A percentile compares a stretch with the other conserved stretches of the same genome.
These are phyloP conservation scores for Mycena alexandri DNA, from an alignment of 768 basidiomycete genomes.

Conservation along the genomic window DNA sequence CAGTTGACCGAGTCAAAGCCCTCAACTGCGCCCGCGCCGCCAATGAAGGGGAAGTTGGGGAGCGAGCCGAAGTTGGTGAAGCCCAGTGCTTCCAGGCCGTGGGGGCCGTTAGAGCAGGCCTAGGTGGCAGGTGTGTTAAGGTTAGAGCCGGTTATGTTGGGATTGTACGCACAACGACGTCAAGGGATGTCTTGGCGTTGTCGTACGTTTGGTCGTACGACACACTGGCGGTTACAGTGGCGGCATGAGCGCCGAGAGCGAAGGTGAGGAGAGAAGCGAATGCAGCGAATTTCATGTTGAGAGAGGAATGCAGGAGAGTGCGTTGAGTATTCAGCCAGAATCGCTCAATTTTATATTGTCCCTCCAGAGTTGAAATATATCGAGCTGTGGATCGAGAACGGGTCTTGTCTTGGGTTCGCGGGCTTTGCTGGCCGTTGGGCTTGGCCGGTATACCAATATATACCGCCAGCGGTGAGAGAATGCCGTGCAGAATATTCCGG, in stretches of 20 bases:
- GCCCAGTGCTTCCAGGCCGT: conserved; percentile 61
- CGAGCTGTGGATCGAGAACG: no score
- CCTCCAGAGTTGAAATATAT: background rate
- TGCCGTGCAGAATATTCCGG: no score
- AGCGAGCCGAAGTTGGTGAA: conserved; percentile 65
- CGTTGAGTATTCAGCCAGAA: background rate
- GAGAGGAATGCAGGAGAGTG: background rate
- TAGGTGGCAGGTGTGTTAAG: background rate
- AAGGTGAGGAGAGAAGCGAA: conserved; percentile 40
- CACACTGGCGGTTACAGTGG: conserved; percentile 43
- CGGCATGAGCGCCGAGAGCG: conserved; percentile 38
- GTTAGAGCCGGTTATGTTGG: background rate
- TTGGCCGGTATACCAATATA: no score
- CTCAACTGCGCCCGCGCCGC: conserved; percentile 63
- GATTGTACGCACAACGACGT: conserved; percentile 44
- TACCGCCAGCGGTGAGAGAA: no score
- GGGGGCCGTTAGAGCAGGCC: conserved; percentile 62
- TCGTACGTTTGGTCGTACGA: conserved; percentile 68
- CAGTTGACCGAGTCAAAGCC: conserved; percentile 67
- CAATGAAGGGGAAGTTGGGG: conserved; percentile 72
- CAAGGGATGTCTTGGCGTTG: conserved; percentile 52
- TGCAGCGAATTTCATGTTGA: conserved; percentile 50
- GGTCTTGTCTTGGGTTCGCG: no score
- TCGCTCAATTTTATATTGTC: conserved; percentile 21
- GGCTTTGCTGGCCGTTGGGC: no score